These are phyloP conservation scores for Mucor irregularis DNA, from an alignment of 371 early-diverging fungal species.

Conservation along the genomic window DNA sequence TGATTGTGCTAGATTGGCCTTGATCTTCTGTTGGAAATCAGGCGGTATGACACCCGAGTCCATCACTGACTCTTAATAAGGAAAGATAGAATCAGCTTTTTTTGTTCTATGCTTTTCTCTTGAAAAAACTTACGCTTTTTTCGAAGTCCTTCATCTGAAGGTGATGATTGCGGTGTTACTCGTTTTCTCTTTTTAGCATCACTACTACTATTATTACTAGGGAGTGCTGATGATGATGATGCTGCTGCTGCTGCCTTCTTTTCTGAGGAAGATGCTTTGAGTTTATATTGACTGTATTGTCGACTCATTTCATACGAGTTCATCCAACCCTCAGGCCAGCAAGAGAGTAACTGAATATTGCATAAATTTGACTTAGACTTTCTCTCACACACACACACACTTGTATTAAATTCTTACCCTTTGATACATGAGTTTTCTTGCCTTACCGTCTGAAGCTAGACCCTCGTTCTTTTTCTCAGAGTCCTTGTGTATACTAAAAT, in stretches of 20 bases:
- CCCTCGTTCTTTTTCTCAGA: slow-evolving; percentile 4
- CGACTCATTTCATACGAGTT: slow-evolving; percentile 56
- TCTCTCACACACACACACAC: background rate
- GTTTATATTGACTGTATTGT: slow-evolving; percentile 55
- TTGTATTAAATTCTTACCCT: slow-evolving; percentile 27
- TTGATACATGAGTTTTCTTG: slow-evolving; percentile 54
- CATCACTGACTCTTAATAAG: background rate
- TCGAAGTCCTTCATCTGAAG: slow-evolving; percentile 4
- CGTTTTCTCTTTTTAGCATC: background rate
- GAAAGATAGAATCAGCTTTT: no score
- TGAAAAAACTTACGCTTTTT: slow-evolving; percentile 1
- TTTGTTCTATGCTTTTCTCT: background rate
- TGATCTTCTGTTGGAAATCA: no score
- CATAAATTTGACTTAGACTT: background rate
- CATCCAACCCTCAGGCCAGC: slow-evolving; percentile 59
- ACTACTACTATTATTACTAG: background rate
- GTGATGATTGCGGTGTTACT: background rate
- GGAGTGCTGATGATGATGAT: background rate
- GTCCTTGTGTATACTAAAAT: slow-evolving; percentile 12
- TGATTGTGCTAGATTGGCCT: no score
- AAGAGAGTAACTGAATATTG: slow-evolving; percentile 34
- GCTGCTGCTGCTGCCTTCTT: background rate
- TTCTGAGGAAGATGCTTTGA: slow-evolving; percentile 8
- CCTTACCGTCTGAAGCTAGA: slow-evolving; percentile 38
- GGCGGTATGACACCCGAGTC: background rate